Percentiles rank a stretch among this genome's conserved stretches.
phyloP scores from a whole-genome alignment of 345 rosid genomes.

The Schrenkiella parvula region DNA sequence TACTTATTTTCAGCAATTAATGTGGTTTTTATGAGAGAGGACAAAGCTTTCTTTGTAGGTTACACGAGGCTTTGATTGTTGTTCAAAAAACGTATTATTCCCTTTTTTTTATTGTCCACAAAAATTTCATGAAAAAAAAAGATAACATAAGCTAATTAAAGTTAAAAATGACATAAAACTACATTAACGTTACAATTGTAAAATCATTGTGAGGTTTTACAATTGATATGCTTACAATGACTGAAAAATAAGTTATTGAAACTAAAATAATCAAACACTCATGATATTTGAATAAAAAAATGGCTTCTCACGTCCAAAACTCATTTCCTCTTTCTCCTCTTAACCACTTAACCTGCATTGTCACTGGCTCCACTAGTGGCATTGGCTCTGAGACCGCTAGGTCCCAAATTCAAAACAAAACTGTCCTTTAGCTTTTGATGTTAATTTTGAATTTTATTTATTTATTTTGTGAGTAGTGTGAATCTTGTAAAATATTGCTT shows the following conservation, averaged over 20 bases:
- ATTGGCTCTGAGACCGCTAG: constrained; percentile 82
- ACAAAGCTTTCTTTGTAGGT: background rate
- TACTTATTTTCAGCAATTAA: background rate
- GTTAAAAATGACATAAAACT: too few species aligned
- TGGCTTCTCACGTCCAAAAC: constrained; percentile 67
- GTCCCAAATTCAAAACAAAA: constrained; percentile 26
- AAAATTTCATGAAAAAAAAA: background rate
- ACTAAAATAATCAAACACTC: background rate
- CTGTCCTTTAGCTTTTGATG: background rate
- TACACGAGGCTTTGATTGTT: background rate
- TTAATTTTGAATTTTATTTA: background rate
- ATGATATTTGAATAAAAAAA: background rate
- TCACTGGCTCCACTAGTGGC: constrained; percentile 93
- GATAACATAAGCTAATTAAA: too few species aligned
- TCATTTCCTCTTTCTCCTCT: constrained; percentile 71
- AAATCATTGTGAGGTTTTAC: too few species aligned
- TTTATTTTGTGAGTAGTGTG: background rate
- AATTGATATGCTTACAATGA: background rate
- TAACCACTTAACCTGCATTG: constrained; percentile 63
- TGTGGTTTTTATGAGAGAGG: background rate
- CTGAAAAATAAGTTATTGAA: background rate
- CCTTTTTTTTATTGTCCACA: background rate
- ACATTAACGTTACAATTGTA: too few species aligned
- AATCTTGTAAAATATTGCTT: background rate
- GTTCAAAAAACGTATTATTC: background rate